These are phyloP conservation scores for Fusarium zealandicum DNA, from an alignment of 2,329 filamentous ascomycete genomes.

Conservation along the genomic window DNA sequence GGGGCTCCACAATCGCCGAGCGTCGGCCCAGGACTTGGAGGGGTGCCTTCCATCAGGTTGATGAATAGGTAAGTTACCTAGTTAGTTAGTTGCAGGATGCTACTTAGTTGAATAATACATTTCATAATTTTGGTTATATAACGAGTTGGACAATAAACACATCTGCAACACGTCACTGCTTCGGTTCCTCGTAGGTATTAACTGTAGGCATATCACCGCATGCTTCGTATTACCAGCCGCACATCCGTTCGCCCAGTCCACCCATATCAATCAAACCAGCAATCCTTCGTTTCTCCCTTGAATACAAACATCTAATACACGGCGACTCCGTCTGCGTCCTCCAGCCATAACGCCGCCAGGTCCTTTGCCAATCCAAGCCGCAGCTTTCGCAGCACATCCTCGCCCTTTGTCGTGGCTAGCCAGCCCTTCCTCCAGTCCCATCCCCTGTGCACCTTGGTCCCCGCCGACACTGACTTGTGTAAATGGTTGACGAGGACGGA, in stretches of 20 bases:
- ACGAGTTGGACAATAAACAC: too few relatives aligned
- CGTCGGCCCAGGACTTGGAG: constrained; percentile 31
- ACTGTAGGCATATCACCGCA: background rate
- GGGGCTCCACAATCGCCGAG: constrained; percentile 34
- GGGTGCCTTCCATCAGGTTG: too few relatives aligned
- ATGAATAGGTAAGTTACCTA: too few relatives aligned
- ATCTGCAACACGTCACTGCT: background rate
- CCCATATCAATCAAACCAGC: constrained; percentile 15
- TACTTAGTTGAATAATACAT: too few relatives aligned
- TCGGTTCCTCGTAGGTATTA: background rate
- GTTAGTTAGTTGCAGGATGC: too few relatives aligned
- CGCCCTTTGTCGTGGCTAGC: constrained; percentile 68
- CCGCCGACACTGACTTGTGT: constrained; percentile 65
- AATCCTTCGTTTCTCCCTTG: constrained; percentile 18
- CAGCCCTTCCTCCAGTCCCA: constrained; percentile 85
- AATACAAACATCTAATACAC: constrained; percentile 45
- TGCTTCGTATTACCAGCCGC: constrained; percentile 33
- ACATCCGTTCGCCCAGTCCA: constrained; percentile 19
- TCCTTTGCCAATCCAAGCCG: constrained; percentile 78
- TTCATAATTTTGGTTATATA: too few relatives aligned
- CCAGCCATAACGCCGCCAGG: constrained; percentile 72
- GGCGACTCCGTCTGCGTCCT: constrained; percentile 66
- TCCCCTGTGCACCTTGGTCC: constrained; percentile 62
- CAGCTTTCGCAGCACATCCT: constrained; percentile 75
- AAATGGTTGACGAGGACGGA: constrained; percentile 72